Base-by-base conservation (phyloP, 192 early-diverging fungal genomes). In the Podochytrium sp. region DNA sequence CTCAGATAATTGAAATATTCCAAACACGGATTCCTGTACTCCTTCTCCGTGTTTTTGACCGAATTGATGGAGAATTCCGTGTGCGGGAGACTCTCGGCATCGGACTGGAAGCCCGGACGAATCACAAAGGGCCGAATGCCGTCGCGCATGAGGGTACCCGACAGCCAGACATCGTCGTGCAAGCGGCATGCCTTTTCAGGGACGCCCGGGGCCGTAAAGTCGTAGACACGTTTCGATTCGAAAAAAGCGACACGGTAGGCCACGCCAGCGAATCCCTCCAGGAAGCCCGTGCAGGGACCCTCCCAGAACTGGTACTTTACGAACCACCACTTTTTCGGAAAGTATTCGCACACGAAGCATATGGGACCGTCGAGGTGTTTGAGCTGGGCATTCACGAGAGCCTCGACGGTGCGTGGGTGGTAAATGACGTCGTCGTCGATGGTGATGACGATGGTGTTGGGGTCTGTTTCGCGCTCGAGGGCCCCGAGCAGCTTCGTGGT, bases 121-220 rank as follows among this genome's bases (percentile, higher is more conserved):
- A 75, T 37, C 6, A 75, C 73, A 39, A 53, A 67, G 20, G 73
- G 73, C 32, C 73, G 65, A 14, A 63, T 20, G 23, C 49, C 43
- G 38, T 43, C 30, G 35, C 37, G 10, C 32, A n/a, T 39, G 51
- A 75, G 25, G 34, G 50, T 32, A 30, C 73, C 73, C 3, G 73
- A 75, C 32, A 75, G 37, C 47, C 53, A 75, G 14, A 75, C 73
- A 55, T 75, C 73, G 49, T 75, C 73, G 40, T 75, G 71, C 23
- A 57, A 61, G 14, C 50, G 50, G 47, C 40, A 51, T 49, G 5
- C 67, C 0, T 35, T 12, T 32, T 5, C 33, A 23, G 59, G 59
- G 37, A 34, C 59, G 32, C 59, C 59, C 14, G 20, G 20, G 23
- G 23, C 20, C 7, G 12, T 23, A 37, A 61, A 61, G 6, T 10